These are phyloP conservation scores for Clitocybe nebularis DNA, from an alignment of 1,284 basidiomycete species.

Conservation along the genomic window DNA sequence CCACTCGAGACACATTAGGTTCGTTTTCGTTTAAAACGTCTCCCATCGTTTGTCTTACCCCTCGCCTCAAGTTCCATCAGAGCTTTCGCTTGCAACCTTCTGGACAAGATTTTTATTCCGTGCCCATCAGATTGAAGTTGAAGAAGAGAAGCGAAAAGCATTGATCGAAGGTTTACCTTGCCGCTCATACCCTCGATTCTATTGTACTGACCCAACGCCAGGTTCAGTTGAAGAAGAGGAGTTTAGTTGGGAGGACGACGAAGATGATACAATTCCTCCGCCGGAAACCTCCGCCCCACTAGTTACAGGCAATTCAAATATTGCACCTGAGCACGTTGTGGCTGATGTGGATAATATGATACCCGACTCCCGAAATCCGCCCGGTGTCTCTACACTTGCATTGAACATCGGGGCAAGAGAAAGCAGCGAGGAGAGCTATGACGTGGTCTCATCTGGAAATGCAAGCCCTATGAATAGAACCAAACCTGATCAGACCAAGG, in stretches of 20 bases:
- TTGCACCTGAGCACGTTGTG: too few relatives aligned
- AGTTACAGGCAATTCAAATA: conserved; percentile 1
- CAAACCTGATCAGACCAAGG: conserved; percentile 22
- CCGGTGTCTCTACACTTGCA: neutral
- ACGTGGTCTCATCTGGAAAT: conserved; percentile 59
- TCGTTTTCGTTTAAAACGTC: conserved; percentile 21
- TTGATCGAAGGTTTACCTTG: conserved; percentile 67
- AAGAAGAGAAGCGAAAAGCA: conserved; percentile 79
- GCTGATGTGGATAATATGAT: neutral
- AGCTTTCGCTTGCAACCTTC: conserved; percentile 68
- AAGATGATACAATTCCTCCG: conserved; percentile 43
- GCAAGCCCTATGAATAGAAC: conserved; percentile 32
- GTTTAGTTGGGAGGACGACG: conserved; percentile 81
- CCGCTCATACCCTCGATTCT: conserved; percentile 5
- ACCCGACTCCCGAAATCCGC: neutral
- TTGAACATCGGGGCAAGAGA: conserved; percentile 26
- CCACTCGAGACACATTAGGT: conserved; percentile 63
- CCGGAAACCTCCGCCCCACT: conserved; percentile 9
- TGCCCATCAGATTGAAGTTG: conserved; percentile 77
- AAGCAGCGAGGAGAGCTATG: conserved; percentile 71
- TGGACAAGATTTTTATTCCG: conserved; percentile 95
- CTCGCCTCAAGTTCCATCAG: conserved; percentile 66
- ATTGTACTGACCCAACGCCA: conserved; percentile 21
- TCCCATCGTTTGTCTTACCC: neutral
- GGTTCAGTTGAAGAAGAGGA: conserved; percentile 68